Evolutionary conservation across 352 stramenopile species (phyloP).

Genomic region (Phytophthora lateralis): DNA sequence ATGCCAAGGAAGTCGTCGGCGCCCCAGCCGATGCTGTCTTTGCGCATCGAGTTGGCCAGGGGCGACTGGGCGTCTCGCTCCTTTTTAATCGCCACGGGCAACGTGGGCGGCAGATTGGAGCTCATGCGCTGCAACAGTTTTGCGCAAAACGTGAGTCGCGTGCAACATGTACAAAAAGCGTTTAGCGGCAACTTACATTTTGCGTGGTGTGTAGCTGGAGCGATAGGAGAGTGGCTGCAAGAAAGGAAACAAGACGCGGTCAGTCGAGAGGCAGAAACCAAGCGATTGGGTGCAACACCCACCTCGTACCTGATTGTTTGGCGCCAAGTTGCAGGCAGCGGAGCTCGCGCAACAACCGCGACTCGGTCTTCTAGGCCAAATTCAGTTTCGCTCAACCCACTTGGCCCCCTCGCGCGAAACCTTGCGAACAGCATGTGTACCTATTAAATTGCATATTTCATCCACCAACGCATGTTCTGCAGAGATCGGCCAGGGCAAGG

Average conservation of each 20-base stretch:
- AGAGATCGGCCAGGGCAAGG: constrained; percentile 30
- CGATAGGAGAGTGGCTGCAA: constrained; percentile 25
- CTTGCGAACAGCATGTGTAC: background rate
- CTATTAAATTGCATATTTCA: constrained; percentile 15
- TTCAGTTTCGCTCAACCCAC: constrained; percentile 39
- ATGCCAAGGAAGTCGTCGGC: constrained; percentile 87
- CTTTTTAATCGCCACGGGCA: constrained; percentile 77
- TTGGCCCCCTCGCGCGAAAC: constrained; percentile 12
- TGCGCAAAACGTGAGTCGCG: background rate
- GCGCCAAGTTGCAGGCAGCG: constrained; percentile 1
- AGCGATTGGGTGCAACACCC: background rate
- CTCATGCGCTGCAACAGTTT: constrained; percentile 36
- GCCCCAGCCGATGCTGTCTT: constrained; percentile 85
- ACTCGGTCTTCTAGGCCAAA: constrained; percentile 32
- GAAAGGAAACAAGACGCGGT: background rate
- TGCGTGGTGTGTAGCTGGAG: constrained; percentile 6
- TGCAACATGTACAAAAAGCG: background rate
- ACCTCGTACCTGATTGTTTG: background rate
- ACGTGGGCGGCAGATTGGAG: constrained; percentile 58
- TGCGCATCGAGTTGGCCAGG: constrained; percentile 53
- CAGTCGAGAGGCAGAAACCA: background rate
- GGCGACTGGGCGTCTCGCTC: constrained; percentile 46
- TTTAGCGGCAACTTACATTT: background rate
- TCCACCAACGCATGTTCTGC: constrained; percentile 17
- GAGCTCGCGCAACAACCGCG: background rate